Evolutionary conservation across 768 basidiomycete genomes (phyloP).

Genomic region (Phanerochaete sordida): DNA sequence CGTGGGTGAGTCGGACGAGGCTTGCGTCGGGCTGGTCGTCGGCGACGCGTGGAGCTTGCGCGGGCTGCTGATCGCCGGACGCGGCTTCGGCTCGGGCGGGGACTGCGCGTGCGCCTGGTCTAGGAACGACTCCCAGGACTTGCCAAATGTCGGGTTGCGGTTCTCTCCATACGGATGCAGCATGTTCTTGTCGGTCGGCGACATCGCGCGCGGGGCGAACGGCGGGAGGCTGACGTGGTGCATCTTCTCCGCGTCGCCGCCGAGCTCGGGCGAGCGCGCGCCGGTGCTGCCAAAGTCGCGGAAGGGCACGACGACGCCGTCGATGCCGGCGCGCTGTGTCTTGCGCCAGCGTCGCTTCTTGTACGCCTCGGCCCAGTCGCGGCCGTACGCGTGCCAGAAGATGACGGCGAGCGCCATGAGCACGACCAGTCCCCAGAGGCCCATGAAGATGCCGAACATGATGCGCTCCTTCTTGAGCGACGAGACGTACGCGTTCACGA

Average conservation of each 20-base stretch:
- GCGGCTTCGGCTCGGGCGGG: neutral
- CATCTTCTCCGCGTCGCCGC: slow-evolving; percentile 4
- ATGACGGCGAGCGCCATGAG: slow-evolving; percentile 72
- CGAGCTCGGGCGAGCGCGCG: neutral
- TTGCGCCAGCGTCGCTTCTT: slow-evolving; percentile 46
- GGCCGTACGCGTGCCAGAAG: slow-evolving; percentile 69
- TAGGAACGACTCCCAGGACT: slow-evolving; percentile 15
- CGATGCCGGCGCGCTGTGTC: slow-evolving; percentile 48
- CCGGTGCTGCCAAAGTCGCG: slow-evolving; percentile 3
- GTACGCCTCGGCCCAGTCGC: slow-evolving; percentile 41
- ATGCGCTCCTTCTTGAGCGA: slow-evolving; percentile 77
- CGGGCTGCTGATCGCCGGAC: slow-evolving; percentile 18
- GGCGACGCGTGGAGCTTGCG: slow-evolving; percentile 41
- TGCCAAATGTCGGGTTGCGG: slow-evolving; percentile 8
- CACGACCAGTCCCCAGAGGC: slow-evolving; percentile 79
- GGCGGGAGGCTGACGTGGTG: neutral
- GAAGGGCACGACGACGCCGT: slow-evolving; percentile 34
- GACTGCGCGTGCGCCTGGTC: neutral
- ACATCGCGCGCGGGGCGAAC: neutral
- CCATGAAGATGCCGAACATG: slow-evolving; percentile 82
- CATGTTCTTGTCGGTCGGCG: slow-evolving; percentile 1
- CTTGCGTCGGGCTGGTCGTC: neutral
- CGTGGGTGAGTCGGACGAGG: slow-evolving; percentile 33
- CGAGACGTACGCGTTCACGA: slow-evolving; percentile 70
- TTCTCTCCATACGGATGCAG: neutral